A percentile compares a stretch with the other conserved stretches of the same genome.
Conservation (phyloP, 2,329 filamentous ascomycete species). For the Pleomassaria siparia region DNA sequence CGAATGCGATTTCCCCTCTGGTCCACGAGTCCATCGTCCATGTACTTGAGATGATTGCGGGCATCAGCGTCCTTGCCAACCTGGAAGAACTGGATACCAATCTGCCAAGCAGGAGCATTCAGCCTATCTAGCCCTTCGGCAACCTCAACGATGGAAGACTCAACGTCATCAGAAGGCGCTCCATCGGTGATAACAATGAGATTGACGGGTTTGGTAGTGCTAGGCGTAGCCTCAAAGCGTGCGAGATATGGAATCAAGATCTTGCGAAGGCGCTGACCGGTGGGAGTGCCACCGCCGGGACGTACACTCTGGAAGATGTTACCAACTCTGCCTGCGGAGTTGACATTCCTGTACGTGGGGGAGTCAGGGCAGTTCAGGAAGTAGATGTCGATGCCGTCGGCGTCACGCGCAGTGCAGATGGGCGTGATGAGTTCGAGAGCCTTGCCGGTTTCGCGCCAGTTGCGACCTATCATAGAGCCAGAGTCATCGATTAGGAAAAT, state of each 20-base stretch:
- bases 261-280: conserved; percentile 67
- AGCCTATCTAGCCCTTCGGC: conserved; percentile 71
- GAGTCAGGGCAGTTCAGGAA: conserved; percentile 75
- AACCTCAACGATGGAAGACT: conserved; percentile 62
- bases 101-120: conserved; percentile 74
- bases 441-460: conserved; percentile 72
- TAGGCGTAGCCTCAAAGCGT: conserved; percentile 52
- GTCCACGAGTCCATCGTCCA: conserved; percentile 72
- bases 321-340: conserved; percentile 58
- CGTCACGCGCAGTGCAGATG: conserved; percentile 77
- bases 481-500: conserved; percentile 91
- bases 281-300: conserved; percentile 71
- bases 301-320: conserved; percentile 69
- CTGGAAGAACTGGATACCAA: conserved; percentile 96
- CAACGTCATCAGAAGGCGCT: conserved; percentile 75
- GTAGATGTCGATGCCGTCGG: conserved; percentile 85
- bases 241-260: conserved; percentile 75
- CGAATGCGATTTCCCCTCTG: conserved; percentile 60
- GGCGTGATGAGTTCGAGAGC: conserved; percentile 75
- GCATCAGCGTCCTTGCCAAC: conserved; percentile 75
- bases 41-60: conserved; percentile 62
- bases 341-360: conserved; percentile 67
- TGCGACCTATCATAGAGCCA: conserved; percentile 76
- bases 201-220: conserved; percentile 74
- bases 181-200: conserved; percentile 95